Evolutionary conservation across 2,329 filamentous ascomycete genomes (phyloP).

Genomic region (Dendryphion nanum): DNA sequence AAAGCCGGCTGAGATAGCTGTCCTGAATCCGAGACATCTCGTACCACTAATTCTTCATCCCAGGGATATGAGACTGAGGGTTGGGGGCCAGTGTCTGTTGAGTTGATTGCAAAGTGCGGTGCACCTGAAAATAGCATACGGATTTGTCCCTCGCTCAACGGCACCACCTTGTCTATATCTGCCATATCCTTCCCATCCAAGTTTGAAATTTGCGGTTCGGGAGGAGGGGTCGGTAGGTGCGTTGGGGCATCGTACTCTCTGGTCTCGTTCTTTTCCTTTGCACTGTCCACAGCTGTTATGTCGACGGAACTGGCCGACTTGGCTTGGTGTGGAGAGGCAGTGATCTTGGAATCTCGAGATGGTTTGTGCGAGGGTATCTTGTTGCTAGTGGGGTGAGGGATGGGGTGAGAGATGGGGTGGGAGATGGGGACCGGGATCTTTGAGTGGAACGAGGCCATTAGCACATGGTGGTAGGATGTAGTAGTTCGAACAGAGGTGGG

Average conservation of each 20-base stretch:
- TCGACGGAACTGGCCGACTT: slow-evolving; percentile 13
- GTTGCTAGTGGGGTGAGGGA: slow-evolving; percentile 2
- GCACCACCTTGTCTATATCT: slow-evolving; percentile 8
- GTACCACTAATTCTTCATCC: slow-evolving; percentile 58
- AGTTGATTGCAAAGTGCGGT: slow-evolving; percentile 66
- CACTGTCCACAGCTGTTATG: slow-evolving; percentile 4
- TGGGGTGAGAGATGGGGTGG: slow-evolving; percentile 5
- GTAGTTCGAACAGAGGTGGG: slow-evolving; percentile 4
- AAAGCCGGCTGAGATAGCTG: slow-evolving; percentile 36
- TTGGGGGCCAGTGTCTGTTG: slow-evolving; percentile 59
- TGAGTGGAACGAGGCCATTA: slow-evolving; percentile 14
- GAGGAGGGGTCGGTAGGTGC: slow-evolving; percentile 13
- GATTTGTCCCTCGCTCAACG: slow-evolving; percentile 53
- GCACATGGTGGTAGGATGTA: too few species aligned
- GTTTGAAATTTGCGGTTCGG: slow-evolving; percentile 7
- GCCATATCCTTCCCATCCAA: slow-evolving; percentile 1
- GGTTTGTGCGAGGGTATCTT: slow-evolving; percentile 5
- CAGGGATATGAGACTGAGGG: slow-evolving; percentile 67
- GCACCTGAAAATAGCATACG: slow-evolving; percentile 74
- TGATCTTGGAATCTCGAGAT: slow-evolving; percentile 14
- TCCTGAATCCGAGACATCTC: slow-evolving; percentile 59
- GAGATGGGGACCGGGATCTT: slow-evolving; percentile 20
- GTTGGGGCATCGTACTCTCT: too few species aligned
- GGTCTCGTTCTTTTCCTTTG: slow-evolving; percentile 8
- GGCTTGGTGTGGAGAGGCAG: slow-evolving; percentile 9